These are phyloP conservation scores for Corymbia citriodora DNA, from an alignment of 441 rosid genomes.

Conservation along the genomic window DNA sequence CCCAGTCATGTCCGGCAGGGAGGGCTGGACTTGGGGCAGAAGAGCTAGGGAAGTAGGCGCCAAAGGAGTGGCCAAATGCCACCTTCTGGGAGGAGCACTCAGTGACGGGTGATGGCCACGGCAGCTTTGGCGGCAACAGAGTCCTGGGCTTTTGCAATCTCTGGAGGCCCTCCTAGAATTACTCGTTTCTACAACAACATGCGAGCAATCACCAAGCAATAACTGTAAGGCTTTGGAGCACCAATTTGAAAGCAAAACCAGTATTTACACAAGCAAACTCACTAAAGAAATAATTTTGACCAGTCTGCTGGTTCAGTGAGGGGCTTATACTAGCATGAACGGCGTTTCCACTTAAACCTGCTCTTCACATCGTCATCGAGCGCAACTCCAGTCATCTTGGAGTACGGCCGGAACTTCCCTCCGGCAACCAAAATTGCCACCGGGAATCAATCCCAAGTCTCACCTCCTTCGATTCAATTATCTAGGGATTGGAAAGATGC, in stretches of 20 bases:
- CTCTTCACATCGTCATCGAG: slow-evolving; percentile 47
- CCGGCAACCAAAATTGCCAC: slow-evolving; percentile 56
- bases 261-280: not conserved
- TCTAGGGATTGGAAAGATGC: not conserved
- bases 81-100: not conserved
- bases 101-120: not conserved
- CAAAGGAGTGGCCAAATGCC: not conserved
- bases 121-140: not conserved
- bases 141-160: not conserved
- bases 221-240: not conserved
- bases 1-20: not conserved
- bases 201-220: not conserved
- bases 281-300: slow-evolving; percentile 3
- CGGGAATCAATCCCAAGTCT: not conserved
- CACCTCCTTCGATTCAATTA: not conserved
- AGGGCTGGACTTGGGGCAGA: not conserved
- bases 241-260: not conserved
- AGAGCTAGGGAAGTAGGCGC: not conserved
- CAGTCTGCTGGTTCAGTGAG: slow-evolving; percentile 78
- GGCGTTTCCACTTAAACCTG: slow-evolving; percentile 91
- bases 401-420: slow-evolving; percentile 55
- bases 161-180: slow-evolving; percentile 45
- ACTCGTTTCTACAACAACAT: slow-evolving; percentile 48
- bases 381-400: slow-evolving; percentile 86
- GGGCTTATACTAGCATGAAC: slow-evolving; percentile 77